These are phyloP conservation scores for Yamadazyma siamensis DNA, from an alignment of 1,139 yeast genomes.

Conservation along the genomic window DNA sequence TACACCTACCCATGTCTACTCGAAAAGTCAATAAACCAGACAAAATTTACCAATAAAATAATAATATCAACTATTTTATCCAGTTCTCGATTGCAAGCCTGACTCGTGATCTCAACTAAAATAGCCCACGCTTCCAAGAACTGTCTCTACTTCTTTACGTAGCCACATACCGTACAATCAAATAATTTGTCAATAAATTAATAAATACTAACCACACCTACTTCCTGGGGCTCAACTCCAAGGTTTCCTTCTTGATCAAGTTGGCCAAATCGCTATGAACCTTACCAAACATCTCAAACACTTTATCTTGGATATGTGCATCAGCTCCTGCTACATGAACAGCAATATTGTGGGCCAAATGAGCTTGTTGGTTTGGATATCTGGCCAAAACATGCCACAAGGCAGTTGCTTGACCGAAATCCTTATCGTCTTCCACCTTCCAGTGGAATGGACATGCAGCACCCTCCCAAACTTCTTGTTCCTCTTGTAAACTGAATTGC, in stretches of 20 bases:
- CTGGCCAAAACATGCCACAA: conserved; percentile 74
- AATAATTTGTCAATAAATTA: too few relatives aligned
- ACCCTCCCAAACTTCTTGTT: conserved; percentile 86
- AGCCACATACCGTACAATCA: too few relatives aligned
- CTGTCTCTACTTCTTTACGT: too few relatives aligned
- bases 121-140: too few relatives aligned
- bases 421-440: conserved; percentile 61
- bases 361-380: conserved; percentile 75
- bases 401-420: conserved; percentile 64
- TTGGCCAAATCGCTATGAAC: conserved; percentile 64
- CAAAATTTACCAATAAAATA: too few relatives aligned
- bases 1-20: too few relatives aligned
- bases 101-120: too few relatives aligned
- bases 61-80: too few relatives aligned
- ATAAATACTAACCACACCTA: too few relatives aligned
- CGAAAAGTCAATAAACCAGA: too few relatives aligned
- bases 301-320: conserved; percentile 75
- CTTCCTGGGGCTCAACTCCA: conserved; percentile 53
- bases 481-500: conserved; percentile 42
- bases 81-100: too few relatives aligned
- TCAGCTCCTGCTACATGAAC: conserved; percentile 70
- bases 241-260: conserved; percentile 59
- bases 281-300: conserved; percentile 70
- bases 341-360: conserved; percentile 81
- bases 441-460: conserved; percentile 89